A percentile compares a stretch with the other conserved stretches of the same genome.
Evolutionary conservation across 371 early-diverging fungal genomes (phyloP).

Genomic region (Entomophthora muscae): DNA sequence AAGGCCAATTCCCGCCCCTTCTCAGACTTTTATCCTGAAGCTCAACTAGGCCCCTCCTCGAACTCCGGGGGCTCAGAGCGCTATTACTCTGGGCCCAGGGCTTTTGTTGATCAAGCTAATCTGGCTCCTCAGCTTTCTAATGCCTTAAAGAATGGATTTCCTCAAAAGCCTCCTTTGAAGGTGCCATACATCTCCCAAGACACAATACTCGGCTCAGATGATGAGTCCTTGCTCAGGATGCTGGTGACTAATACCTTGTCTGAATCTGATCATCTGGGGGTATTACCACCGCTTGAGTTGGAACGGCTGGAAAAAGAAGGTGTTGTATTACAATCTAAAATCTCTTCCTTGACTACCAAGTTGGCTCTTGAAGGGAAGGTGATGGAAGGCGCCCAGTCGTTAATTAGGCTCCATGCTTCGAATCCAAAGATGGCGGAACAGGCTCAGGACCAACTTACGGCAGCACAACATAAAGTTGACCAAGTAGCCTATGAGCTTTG

Average conservation of each 20-base stretch:
- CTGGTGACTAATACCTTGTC: background rate
- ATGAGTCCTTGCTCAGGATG: background rate
- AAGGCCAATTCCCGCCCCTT: background rate
- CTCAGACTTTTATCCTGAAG: background rate
- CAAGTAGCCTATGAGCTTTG: slow-evolving; percentile 45
- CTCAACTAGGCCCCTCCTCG: background rate
- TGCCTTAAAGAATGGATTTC: background rate
- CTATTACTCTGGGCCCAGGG: background rate
- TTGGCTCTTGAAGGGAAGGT: slow-evolving; percentile 44
- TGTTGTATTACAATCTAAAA: slow-evolving; percentile 16
- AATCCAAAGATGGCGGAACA: slow-evolving; percentile 25
- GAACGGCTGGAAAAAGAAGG: slow-evolving; percentile 13
- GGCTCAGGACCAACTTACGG: slow-evolving; percentile 29
- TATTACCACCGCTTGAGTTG: slow-evolving; percentile 14
- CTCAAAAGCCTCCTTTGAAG: background rate
- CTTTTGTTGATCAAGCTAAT: background rate
- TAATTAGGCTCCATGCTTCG: slow-evolving; percentile 26
- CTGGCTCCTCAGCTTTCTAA: background rate
- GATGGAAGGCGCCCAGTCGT: slow-evolving; percentile 39
- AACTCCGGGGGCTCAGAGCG: background rate
- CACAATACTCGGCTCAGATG: background rate
- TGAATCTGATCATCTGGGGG: background rate
- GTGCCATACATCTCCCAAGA: background rate
- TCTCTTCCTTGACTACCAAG: slow-evolving; percentile 26
- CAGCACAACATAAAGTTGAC: slow-evolving; percentile 42